A percentile compares a stretch with the other conserved stretches of the same genome.
Evolutionary conservation across 768 basidiomycete species (phyloP).

Genomic region (Trametes sanguinea): DNA sequence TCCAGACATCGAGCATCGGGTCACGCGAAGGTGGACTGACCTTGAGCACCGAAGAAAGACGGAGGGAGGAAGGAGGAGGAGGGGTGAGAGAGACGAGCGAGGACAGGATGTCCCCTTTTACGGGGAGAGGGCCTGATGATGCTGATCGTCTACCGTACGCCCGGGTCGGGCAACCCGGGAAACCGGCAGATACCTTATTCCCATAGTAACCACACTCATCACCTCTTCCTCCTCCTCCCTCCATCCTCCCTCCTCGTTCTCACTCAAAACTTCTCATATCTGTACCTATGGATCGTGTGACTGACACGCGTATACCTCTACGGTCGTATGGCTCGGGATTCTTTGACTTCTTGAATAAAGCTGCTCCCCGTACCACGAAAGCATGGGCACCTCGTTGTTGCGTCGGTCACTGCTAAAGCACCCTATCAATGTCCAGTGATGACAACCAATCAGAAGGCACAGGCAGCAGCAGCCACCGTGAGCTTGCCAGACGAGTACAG

Average conservation of each 20-base stretch:
- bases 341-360: no score
- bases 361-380: no score
- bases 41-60: conserved; percentile 26
- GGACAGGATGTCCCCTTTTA: conserved; percentile 19
- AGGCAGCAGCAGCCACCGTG: background rate
- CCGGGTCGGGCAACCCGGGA: conserved; percentile 30
- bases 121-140: conserved; percentile 16
- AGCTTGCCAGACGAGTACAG: no score
- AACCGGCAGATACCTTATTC: conserved; percentile 26
- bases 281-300: no score
- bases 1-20: background rate
- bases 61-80: conserved; percentile 20
- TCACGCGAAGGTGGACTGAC: conserved; percentile 5
- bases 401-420: background rate
- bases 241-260: background rate
- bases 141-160: conserved; percentile 14
- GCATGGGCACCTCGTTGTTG: no score
- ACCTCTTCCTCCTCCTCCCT: conserved; percentile 1
- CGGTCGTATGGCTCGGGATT: no score
- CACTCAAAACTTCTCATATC: background rate
- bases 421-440: conserved; percentile 9
- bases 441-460: conserved; percentile 6
- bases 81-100: conserved; percentile 14
- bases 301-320: no score
- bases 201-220: conserved; percentile 18